Evolutionary conservation across 352 stramenopile genomes (phyloP), one percentile per base, ranked within the genome.

Genomic region (Pythium sp.): DNA sequence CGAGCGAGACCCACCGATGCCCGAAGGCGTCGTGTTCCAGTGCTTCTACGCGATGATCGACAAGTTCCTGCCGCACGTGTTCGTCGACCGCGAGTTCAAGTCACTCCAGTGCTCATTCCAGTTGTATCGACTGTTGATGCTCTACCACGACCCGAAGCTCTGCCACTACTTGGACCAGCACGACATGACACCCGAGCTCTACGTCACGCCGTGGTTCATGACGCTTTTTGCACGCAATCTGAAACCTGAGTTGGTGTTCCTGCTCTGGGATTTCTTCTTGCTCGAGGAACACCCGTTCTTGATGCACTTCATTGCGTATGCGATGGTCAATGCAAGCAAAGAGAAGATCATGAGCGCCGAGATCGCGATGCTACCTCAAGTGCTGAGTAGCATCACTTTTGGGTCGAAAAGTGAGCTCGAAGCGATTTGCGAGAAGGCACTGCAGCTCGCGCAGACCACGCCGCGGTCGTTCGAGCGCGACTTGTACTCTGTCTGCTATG

Each of bases 191-290:
- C 93, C 93, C 6, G 93, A 98, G 67, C 76, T 98, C 2, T 98
- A 98, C 70, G 90, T 96, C 6, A 98, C 92, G 41, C 92, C 92
- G 22, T 98, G 92, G 93, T 97, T 98, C 72, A 96, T 98, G 80
- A 98, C 93, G 70, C 79, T 98, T 3, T 97, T 98, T 77, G 89
- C 93, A 28, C 79, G 90, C 26, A 95, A 84, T 11, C 68, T 97
- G 36, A 72, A 81, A 28, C 82, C 81, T 0, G 79, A 91, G 2
- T 73, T 93, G 24, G 75, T 97, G 15, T 94, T 95, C 61, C 73
- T 79, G 68, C 74, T 98, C 0, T 98, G 93, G 93, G 93, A 98
- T 67, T 94, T 95, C 70, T 97, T 97, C 54, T 62, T 98, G 7
- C 74, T 97, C 18, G 77, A 97, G 54, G 83, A 94, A 72, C 88